Evolutionary conservation across 139 green algal genomes (phyloP).

Genomic region (Tetradesmus obliquus): DNA sequence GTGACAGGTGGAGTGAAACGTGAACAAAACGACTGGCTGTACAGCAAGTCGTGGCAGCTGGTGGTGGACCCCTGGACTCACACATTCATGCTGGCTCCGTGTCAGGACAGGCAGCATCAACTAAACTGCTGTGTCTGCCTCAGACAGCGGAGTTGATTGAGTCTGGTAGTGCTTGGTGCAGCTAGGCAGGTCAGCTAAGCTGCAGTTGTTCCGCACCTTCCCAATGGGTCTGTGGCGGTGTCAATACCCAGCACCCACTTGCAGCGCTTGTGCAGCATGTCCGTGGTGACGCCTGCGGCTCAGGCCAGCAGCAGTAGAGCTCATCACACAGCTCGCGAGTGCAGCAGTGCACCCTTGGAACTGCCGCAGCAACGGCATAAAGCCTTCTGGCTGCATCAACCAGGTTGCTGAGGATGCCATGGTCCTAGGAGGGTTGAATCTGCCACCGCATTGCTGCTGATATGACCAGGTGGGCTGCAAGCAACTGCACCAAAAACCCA

Average conservation of each 20-base stretch:
- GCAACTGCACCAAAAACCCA: not conserved
- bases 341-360: not conserved
- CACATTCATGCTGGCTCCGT: no score
- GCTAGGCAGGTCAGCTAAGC: not conserved
- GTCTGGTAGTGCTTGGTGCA: no score
- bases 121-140: not conserved
- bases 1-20: not conserved
- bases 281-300: constrained; percentile 49
- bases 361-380: not conserved
- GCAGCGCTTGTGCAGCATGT: constrained; percentile 47
- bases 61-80: no score
- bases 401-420: no score
- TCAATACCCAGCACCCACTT: constrained; percentile 53
- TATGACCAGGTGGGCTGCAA: no score
- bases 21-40: not conserved
- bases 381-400: no score
- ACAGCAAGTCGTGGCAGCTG: not conserved
- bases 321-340: not conserved
- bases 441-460: no score
- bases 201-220: not conserved
- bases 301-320: not conserved
- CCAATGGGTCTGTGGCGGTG: constrained; percentile 23
- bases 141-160: no score
- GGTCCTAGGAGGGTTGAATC: no score
- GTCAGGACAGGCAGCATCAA: not conserved